Evolutionary conservation across 2,329 filamentous ascomycete genomes (phyloP).

Genomic region (Aspergillus eucalypticola): DNA sequence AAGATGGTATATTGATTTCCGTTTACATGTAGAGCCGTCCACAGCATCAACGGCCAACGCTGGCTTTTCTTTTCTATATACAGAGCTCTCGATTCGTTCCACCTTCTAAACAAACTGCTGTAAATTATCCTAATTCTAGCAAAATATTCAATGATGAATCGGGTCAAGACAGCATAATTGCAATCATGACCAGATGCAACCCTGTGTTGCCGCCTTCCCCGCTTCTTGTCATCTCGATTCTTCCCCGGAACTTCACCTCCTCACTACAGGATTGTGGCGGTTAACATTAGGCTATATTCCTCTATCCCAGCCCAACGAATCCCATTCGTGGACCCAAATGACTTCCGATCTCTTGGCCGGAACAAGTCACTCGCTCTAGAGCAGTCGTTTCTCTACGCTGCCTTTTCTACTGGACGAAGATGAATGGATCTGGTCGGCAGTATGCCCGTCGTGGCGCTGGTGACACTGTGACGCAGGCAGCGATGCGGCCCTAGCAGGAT

Average conservation of each 20-base stretch:
- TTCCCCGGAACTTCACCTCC: neutral
- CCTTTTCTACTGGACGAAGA: neutral
- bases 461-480: slow-evolving; percentile 2
- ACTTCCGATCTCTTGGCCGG: neutral
- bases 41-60: no score
- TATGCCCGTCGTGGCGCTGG: neutral
- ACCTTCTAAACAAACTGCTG: no score
- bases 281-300: slow-evolving; percentile 16
- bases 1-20: neutral
- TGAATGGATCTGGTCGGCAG: neutral
- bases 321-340: neutral
- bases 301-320: neutral
- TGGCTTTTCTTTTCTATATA: no score
- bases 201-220: neutral
- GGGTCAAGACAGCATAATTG: neutral
- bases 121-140: neutral
- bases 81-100: no score
- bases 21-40: neutral
- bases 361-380: neutral
- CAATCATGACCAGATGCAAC: neutral
- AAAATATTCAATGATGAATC: neutral
- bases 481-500: neutral
- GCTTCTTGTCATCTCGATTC: neutral
- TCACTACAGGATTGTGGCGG: neutral
- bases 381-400: neutral